Base-by-base conservation (phyloP, 2,329 filamentous ascomycete species). In the Paramyrothecium roridum region DNA sequence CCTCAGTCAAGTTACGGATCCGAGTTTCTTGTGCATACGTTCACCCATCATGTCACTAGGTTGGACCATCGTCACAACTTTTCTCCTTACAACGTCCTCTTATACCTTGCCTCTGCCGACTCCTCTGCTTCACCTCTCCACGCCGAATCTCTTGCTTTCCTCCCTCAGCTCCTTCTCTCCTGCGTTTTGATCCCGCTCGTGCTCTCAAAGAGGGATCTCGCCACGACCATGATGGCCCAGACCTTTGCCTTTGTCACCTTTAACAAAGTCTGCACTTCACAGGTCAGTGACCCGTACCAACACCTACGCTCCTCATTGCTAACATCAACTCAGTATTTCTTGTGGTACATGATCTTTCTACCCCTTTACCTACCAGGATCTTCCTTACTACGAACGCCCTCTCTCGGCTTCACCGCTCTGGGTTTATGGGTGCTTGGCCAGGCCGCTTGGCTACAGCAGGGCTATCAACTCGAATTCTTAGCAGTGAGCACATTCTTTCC, bases 61-160 rank as follows among this genome's bases (percentile, higher is more conserved):
- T 88, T 96, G 70, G 95, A 99, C 70, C 95, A 99, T 73, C 88
- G 95, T 16, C 95, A 99, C 76, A 99, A 99, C 76, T 99, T 99
- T 76, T 97, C 93, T 11, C 90, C 92, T 2, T 99, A 98, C 79
- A 97, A 96, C 71, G 90, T 87, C 1, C 81, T 97, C 8, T 82
- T 99, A 2, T 96, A 99, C 70, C 82, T 96, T 46, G 87, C 87
- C 51, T 96, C 95, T 0, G 86, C 90, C 2, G 73, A 78, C 2
- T 70, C 78, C 0, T 70, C 76, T 0, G 65, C 71, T 1, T 64
- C 73, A 2, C 63, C 72, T 19, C 40, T 82, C 48, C 69, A 71
- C 70, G 70, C 93, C 52, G 92, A 96, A 68, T 89, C 89, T 0
- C 74, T 96, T 6, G 93, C 95, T 2, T 99, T 99, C 65, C 57